These are phyloP conservation scores for Flaveria bidentis DNA, from an alignment of 129 eudicot genomes.

Conservation along the genomic window DNA sequence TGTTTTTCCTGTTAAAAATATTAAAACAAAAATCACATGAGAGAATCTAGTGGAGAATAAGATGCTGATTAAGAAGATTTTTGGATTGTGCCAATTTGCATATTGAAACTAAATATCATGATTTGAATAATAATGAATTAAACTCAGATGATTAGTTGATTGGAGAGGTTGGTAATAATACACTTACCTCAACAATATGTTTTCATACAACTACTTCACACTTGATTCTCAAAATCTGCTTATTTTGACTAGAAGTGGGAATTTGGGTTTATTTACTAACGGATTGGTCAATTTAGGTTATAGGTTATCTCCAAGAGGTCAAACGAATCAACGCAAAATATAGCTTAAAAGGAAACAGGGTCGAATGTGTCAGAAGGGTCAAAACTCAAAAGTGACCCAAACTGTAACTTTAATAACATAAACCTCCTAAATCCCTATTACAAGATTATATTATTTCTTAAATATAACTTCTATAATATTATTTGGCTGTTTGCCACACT, in stretches of 20 bases:
- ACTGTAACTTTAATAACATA: background rate
- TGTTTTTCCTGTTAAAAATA: slow-evolving; percentile 71
- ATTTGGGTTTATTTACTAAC: background rate
- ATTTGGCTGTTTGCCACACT: background rate
- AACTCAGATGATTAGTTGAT: background rate
- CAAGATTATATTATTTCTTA: background rate
- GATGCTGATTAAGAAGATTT: no score
- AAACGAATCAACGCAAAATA: background rate
- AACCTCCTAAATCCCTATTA: background rate
- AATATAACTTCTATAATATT: background rate
- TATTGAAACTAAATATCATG: background rate
- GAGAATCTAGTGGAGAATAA: background rate
- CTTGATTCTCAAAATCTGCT: background rate
- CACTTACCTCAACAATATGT: background rate
- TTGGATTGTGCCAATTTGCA: no score
- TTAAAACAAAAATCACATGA: slow-evolving; percentile 12
- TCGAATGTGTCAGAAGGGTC: background rate
- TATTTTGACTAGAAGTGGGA: background rate
- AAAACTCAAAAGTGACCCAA: background rate
- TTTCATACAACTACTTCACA: background rate
- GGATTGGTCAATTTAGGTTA: background rate
- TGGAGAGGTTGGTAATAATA: background rate
- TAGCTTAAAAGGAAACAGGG: background rate
- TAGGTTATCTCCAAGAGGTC: background rate
- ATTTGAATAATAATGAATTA: background rate